Conservation (phyloP, 169 alveolate genomes). For the Eimeria maxima region DNA sequence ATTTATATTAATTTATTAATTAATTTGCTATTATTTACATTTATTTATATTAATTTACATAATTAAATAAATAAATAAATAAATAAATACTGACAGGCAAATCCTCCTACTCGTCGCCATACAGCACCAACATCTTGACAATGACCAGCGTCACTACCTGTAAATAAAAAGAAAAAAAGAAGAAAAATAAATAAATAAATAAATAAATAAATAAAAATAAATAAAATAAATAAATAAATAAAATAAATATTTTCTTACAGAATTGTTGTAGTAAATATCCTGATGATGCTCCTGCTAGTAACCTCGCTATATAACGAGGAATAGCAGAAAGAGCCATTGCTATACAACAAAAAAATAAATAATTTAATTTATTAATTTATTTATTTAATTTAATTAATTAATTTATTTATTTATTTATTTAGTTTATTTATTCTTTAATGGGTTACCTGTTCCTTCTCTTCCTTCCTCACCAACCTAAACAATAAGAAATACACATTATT, state of each 20-base stretch:
- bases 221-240: not conserved
- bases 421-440: not conserved
- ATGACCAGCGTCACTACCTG: conserved; percentile 69
- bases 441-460: not conserved
- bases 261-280: conserved; percentile 64
- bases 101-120: conserved; percentile 48
- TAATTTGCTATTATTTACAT: too few relatives aligned
- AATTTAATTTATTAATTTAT: not conserved
- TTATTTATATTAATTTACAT: too few relatives aligned
- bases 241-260: not conserved
- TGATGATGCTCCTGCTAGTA: conserved; percentile 77
- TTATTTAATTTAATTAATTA: not conserved
- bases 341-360: not conserved
- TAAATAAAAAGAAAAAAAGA: not conserved
- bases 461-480: not conserved
- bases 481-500: not conserved
- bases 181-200: not conserved
- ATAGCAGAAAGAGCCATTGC: conserved; percentile 71
- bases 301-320: conserved; percentile 64
- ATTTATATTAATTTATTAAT: too few relatives aligned
- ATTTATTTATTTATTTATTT: not conserved
- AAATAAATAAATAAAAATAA: not conserved
- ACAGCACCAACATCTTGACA: conserved; percentile 55
- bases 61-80: not conserved
- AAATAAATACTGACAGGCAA: not conserved